Evolutionary conservation across 352 stramenopile species (phyloP).

Genomic region (Phytophthora kernoviae): DNA sequence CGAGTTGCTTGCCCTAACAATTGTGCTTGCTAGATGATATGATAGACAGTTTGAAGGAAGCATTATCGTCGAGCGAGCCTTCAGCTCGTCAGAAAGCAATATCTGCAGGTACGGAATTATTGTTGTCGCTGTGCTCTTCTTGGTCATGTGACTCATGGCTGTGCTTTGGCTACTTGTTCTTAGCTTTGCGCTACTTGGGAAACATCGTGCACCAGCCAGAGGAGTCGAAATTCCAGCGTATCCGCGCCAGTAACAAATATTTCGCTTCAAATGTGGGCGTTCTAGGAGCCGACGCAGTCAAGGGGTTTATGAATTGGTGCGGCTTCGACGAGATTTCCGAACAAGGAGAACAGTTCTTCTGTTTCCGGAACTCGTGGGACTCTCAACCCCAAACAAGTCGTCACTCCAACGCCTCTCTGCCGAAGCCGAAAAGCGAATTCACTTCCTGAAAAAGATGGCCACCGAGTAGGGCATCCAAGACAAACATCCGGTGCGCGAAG

Average conservation of each 20-base stretch:
- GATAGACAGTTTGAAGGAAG: constrained; percentile 25
- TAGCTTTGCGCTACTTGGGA: constrained; percentile 65
- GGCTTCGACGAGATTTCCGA: constrained; percentile 43
- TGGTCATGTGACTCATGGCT: neutral
- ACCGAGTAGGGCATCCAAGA: constrained; percentile 17
- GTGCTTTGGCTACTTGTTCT: constrained; percentile 7
- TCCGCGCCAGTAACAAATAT: constrained; percentile 75
- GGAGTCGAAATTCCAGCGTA: constrained; percentile 72
- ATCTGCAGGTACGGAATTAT: constrained; percentile 35
- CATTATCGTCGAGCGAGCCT: constrained; percentile 18
- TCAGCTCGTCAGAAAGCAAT: constrained; percentile 30
- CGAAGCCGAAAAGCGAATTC: constrained; percentile 34
- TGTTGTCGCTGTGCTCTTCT: neutral
- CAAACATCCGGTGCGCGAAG: neutral
- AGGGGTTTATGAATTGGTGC: constrained; percentile 54
- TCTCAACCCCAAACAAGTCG: constrained; percentile 1
- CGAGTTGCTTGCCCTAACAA: neutral
- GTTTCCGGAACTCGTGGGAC: constrained; percentile 28
- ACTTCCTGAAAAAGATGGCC: constrained; percentile 40
- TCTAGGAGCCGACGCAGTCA: constrained; percentile 22
- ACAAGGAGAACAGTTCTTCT: constrained; percentile 47
- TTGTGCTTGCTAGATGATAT: constrained; percentile 22
- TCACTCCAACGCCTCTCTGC: constrained; percentile 17
- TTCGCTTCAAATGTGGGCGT: constrained; percentile 58
- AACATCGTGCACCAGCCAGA: constrained; percentile 63